phyloP scores from a whole-genome alignment of 352 stramenopile species.

The Pythium guiyangense region DNA sequence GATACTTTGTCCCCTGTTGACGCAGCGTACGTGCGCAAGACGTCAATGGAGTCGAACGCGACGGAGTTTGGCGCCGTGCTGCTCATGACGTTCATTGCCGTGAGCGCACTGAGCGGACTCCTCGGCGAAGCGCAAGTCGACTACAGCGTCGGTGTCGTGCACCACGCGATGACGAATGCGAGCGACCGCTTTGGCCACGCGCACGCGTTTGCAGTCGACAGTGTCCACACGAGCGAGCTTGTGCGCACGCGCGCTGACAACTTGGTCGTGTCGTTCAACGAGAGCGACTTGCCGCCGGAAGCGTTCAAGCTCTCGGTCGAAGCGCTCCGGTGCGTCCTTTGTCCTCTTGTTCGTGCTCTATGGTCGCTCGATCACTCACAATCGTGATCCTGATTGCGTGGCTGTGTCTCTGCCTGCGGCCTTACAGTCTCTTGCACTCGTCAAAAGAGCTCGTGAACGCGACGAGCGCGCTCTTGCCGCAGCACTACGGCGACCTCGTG shows the following conservation, averaged over 20 bases:
- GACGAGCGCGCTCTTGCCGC: conserved; percentile 45
- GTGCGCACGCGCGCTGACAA: conserved; percentile 47
- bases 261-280: conserved; percentile 67
- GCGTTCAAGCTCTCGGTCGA: conserved; percentile 67
- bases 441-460: conserved; percentile 49
- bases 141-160: conserved; percentile 73
- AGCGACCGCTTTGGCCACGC: conserved; percentile 47
- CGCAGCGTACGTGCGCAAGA: conserved; percentile 38
- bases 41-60: conserved; percentile 40
- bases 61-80: conserved; percentile 69
- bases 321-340: conserved; percentile 29
- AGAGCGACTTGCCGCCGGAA: conserved; percentile 52
- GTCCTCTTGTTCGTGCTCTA: background rate
- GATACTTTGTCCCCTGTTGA: no score
- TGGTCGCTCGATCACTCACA: no score
- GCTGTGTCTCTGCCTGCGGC: background rate
- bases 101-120: conserved; percentile 64
- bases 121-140: conserved; percentile 77
- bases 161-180: conserved; percentile 69
- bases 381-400: no score
- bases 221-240: conserved; percentile 27
- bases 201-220: conserved; percentile 28
- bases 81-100: conserved; percentile 65
- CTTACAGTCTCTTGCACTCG: conserved; percentile 40
- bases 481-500: conserved; percentile 49